These are phyloP conservation scores for Teunomyces atbi DNA, from an alignment of 805 yeast species.

Conservation along the genomic window DNA sequence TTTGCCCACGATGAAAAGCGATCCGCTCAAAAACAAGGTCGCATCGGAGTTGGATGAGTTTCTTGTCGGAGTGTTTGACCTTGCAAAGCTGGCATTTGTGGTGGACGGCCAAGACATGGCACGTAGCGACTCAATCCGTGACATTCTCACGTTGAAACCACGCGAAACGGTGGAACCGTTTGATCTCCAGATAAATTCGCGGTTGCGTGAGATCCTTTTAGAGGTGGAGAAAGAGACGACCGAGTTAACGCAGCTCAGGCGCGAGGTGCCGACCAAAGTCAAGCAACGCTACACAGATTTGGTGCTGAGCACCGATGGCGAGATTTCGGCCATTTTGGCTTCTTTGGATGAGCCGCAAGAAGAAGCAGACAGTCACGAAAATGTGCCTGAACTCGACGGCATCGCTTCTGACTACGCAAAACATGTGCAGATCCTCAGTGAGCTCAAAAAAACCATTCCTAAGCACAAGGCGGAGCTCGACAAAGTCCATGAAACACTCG, in stretches of 20 bases:
- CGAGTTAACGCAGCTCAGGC: constrained; percentile 53
- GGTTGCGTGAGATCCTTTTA: constrained; percentile 53
- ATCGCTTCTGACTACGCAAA: constrained; percentile 25
- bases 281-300: constrained; percentile 35
- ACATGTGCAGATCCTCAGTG: constrained; percentile 27
- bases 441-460: constrained; percentile 38
- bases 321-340: constrained; percentile 25
- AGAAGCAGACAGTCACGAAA: constrained; percentile 10
- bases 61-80: constrained; percentile 54
- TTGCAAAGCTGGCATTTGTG: constrained; percentile 52
- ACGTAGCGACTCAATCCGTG: constrained; percentile 10
- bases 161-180: constrained; percentile 62
- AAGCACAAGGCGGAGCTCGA: constrained; percentile 33
- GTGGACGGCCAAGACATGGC: constrained; percentile 48
- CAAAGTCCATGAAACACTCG: constrained; percentile 29
- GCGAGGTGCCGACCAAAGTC: constrained; percentile 47
- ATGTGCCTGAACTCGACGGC: constrained; percentile 14
- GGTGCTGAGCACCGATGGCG: constrained; percentile 28
- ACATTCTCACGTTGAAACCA: constrained; percentile 25
- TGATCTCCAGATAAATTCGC: constrained; percentile 60
- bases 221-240: constrained; percentile 64
- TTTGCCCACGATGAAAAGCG: constrained; percentile 40
- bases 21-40: constrained; percentile 45
- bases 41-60: constrained; percentile 43
- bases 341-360: constrained; percentile 13